Percentiles rank a stretch among this genome's conserved stretches.
Evolutionary conservation across 441 rosid species (phyloP).

Genomic region (Jatropha multifida): DNA sequence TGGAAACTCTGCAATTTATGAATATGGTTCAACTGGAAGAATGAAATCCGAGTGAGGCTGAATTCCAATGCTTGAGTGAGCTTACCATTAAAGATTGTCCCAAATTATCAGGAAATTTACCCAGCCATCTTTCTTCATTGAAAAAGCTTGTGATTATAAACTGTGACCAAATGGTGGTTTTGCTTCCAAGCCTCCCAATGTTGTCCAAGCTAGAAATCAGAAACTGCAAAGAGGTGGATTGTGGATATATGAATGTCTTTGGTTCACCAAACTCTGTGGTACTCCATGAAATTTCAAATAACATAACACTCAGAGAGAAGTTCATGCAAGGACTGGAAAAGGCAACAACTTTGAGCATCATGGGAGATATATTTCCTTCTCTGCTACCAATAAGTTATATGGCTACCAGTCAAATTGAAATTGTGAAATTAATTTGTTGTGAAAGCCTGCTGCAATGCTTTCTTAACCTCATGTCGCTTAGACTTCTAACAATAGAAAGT

Average conservation of each 20-base stretch:
- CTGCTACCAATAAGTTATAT: too few species aligned
- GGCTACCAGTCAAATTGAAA: not conserved
- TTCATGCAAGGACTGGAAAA: not conserved
- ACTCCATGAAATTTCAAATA: too few species aligned
- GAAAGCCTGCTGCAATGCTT: not conserved
- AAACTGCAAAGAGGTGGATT: not conserved
- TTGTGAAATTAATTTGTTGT: not conserved
- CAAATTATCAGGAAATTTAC: slow-evolving; percentile 6
- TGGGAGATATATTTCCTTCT: too few species aligned
- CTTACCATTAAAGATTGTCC: slow-evolving; percentile 22
- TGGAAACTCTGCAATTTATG: slow-evolving; percentile 8
- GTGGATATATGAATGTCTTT: not conserved
- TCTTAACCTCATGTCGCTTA: too few species aligned
- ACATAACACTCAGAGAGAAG: not conserved
- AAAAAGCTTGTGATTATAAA: slow-evolving; percentile 1
- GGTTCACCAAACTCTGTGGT: not conserved
- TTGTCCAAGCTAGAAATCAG: not conserved
- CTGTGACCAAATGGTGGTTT: slow-evolving; percentile 11
- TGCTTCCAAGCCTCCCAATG: slow-evolving; percentile 11
- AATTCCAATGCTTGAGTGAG: slow-evolving; percentile 25
- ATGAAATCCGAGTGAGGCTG: slow-evolving; percentile 19
- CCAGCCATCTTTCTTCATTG: slow-evolving; percentile 22
- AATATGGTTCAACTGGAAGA: slow-evolving; percentile 29
- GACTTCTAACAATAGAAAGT: too few species aligned
- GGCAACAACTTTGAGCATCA: not conserved